These are phyloP conservation scores for Azolla pinnata DNA, from an alignment of 75 land plant genomes.

Conservation along the genomic window DNA sequence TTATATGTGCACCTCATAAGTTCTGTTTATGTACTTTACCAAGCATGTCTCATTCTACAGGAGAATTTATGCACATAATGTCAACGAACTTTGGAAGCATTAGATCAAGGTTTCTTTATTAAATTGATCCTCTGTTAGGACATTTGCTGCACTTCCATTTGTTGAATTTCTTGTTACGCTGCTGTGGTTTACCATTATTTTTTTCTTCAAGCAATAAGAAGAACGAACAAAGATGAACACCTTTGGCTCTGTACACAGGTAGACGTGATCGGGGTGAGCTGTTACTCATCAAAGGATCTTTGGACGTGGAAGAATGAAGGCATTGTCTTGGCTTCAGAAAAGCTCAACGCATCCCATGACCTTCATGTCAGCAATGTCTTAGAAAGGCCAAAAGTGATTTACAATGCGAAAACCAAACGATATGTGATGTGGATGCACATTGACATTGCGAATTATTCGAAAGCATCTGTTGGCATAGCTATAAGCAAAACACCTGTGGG, in stretches of 20 bases:
- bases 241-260: conserved; percentile 40
- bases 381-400: conserved; percentile 93
- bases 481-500: conserved; percentile 74
- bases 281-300: conserved; percentile 90
- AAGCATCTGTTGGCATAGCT: conserved; percentile 88
- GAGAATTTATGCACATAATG: no score
- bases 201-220: no score
- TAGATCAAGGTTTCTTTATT: no score
- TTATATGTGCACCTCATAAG: no score
- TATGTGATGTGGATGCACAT: conserved; percentile 99
- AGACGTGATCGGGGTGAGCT: conserved; percentile 88
- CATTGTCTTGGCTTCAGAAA: conserved; percentile 65
- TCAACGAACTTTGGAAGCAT: no score
- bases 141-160: no score
- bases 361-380: conserved; percentile 71
- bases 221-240: no score
- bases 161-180: no score
- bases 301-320: conserved; percentile 98
- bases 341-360: conserved; percentile 62
- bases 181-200: no score
- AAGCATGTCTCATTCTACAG: no score
- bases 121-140: no score
- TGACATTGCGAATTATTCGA: conserved; percentile 89
- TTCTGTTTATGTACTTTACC: no score
- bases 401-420: conserved; percentile 55